A percentile compares a stretch with the other conserved stretches of the same genome.
Conservation (phyloP, 2,329 filamentous ascomycete species). For the Pseudogymnoascus sp. region DNA sequence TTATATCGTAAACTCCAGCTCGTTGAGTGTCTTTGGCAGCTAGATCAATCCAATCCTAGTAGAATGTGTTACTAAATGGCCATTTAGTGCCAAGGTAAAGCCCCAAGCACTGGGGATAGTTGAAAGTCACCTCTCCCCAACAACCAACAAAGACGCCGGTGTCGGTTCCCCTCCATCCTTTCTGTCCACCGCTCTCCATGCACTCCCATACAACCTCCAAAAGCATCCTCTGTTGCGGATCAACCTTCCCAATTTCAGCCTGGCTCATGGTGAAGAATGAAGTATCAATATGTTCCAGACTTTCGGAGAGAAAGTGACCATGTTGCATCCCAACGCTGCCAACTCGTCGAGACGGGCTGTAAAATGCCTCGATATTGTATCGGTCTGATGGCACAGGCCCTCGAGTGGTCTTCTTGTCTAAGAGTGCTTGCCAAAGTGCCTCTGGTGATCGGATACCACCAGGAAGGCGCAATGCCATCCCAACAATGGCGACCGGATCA, state of each 20-base stretch:
- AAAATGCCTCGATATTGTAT: slow-evolving; percentile 18
- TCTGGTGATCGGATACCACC: slow-evolving; percentile 27
- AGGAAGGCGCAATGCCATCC: slow-evolving; percentile 29
- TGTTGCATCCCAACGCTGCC: background rate
- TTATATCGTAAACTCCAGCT: slow-evolving; percentile 22
- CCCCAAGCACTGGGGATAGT: background rate
- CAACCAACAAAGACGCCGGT: background rate
- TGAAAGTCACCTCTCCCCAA: background rate
- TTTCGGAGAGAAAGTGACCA: slow-evolving; percentile 16
- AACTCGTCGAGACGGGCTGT: background rate
- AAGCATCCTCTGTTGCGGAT: slow-evolving; percentile 24
- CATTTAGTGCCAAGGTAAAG: background rate
- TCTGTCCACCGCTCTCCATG: slow-evolving; percentile 21
- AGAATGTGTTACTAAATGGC: background rate
- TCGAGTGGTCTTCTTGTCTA: background rate
- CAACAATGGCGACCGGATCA: slow-evolving; percentile 27
- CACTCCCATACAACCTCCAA: slow-evolving; percentile 23
- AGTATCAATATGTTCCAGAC: slow-evolving; percentile 16
- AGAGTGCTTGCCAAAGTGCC: slow-evolving; percentile 27
- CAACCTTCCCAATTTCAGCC: slow-evolving; percentile 21
- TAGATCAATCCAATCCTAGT: slow-evolving; percentile 2
- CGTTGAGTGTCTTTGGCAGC: slow-evolving; percentile 19
- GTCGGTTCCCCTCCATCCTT: background rate
- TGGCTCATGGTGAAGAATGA: slow-evolving; percentile 16
- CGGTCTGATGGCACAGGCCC: slow-evolving; percentile 18